Base-by-base conservation (phyloP, 345 rosid species). In the Citrus medica region DNA sequence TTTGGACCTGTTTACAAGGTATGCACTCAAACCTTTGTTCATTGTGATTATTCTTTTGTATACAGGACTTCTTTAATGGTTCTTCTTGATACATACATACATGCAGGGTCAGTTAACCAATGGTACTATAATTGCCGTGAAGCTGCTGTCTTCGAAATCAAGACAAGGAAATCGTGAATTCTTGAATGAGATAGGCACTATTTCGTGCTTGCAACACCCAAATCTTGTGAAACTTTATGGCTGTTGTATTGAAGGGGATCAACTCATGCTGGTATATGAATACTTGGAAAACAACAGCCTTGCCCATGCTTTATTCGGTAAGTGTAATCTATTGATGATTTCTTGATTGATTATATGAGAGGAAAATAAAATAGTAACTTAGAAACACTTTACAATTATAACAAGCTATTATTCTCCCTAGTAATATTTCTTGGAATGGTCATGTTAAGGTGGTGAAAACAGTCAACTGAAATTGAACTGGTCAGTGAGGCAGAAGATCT, bases 401-500 rank as follows among this genome's bases (percentile, higher is more conserved):
- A 60, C 46, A 27, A 42, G 42, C 19, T 40, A 12, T 42, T 40
- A 53, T 19, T 59, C 24, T 6, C 14, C 21, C 7, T 8, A 0
- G 9, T 70, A 27, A 64, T 64, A 58, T 73, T 53, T 65, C 48
- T 40, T 79, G 62, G 46, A 67, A 17, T 64, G 58, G 25, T 58
- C 8, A 76, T 76, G 55, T 53, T 21, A 76, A 85, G 90, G 86
- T 80, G 74, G 82, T 76, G 85, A 81, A 66, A 24, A 80, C 25
- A 68, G 69, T 75, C 86, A 72, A 69, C 73, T 84, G 13, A 76
- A 86, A 67, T 68, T 90, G 75, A 89, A 86, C 76, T 90, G 91
- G 94, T 67, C 83, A 58, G 83, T 87, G 1, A 84, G 94, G 65
- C 83, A 78, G 51, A 85, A 30, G 62, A 89, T 90, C 38, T 84